These are phyloP conservation scores for Debaryomyces fabryi DNA, from an alignment of 1,139 yeast species.

Conservation along the genomic window DNA sequence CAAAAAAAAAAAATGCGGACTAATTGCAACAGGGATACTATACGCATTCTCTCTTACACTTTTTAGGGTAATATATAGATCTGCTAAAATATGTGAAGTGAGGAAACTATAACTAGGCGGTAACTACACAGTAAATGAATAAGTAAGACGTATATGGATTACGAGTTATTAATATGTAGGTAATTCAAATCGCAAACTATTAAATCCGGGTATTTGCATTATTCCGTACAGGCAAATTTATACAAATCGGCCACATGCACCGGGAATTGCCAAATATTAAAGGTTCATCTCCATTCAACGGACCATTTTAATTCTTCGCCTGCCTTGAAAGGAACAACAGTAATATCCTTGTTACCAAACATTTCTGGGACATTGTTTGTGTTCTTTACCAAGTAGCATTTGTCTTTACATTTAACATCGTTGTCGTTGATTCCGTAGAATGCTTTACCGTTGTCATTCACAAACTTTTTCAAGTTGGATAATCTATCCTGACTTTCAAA, in stretches of 20 bases:
- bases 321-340: conserved; percentile 88
- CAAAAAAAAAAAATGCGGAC: neutral
- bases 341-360: conserved; percentile 48
- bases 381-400: conserved; percentile 53
- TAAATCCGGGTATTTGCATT: neutral
- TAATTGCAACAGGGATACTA: neutral
- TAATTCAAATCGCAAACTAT: neutral
- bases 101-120: neutral
- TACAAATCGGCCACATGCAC: neutral
- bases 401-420: conserved; percentile 48
- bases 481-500: conserved; percentile 70
- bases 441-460: conserved; percentile 66
- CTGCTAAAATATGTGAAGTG: neutral
- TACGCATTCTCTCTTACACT: neutral
- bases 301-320: conserved; percentile 76
- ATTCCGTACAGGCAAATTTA: neutral
- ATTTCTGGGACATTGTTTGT: conserved; percentile 60
- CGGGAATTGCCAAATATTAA: neutral
- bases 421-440: conserved; percentile 63
- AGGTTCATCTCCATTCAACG: conserved; percentile 64
- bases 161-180: neutral
- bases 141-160: neutral
- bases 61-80: neutral
- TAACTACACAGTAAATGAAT: neutral
- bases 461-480: conserved; percentile 71